These are phyloP conservation scores for Magnaporthiopsis poae DNA, from an alignment of 2,329 filamentous ascomycete genomes.

Conservation along the genomic window DNA sequence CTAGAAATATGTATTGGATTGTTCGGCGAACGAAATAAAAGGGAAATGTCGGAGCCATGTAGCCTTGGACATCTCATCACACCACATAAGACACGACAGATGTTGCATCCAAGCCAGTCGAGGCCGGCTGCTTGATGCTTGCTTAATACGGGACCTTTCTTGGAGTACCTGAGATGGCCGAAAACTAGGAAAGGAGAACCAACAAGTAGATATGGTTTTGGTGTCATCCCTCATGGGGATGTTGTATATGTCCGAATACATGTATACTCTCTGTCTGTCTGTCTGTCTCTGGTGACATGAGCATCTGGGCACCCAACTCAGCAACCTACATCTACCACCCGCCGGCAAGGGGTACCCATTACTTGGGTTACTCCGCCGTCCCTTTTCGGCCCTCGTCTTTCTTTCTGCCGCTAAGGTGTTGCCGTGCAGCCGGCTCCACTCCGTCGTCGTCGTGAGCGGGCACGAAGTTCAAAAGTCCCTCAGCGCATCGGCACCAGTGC, in stretches of 20 bases:
- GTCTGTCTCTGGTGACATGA: not conserved
- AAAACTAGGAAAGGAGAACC: no score
- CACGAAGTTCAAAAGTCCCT: constrained; percentile 9
- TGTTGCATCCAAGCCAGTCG: not conserved
- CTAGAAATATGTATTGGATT: not conserved
- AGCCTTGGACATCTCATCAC: not conserved
- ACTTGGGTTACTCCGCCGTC: not conserved
- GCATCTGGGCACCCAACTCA: not conserved
- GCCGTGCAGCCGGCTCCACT: constrained; percentile 16
- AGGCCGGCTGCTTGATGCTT: not conserved
- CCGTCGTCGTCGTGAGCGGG: constrained; percentile 8
- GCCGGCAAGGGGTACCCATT: not conserved
- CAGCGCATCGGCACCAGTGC: constrained; percentile 9
- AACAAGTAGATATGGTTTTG: no score
- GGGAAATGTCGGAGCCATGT: not conserved
- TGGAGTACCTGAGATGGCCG: no score
- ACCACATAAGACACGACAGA: not conserved
- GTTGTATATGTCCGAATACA: not conserved
- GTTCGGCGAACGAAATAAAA: not conserved
- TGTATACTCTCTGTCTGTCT: not conserved
- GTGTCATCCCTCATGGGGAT: no score
- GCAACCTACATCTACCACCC: not conserved
- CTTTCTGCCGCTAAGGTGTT: constrained; percentile 10
- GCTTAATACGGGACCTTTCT: not conserved
- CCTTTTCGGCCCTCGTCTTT: constrained; percentile 12